Conservation (phyloP, 1,284 basidiomycete genomes). For the Thecaphora thlaspeos region DNA sequence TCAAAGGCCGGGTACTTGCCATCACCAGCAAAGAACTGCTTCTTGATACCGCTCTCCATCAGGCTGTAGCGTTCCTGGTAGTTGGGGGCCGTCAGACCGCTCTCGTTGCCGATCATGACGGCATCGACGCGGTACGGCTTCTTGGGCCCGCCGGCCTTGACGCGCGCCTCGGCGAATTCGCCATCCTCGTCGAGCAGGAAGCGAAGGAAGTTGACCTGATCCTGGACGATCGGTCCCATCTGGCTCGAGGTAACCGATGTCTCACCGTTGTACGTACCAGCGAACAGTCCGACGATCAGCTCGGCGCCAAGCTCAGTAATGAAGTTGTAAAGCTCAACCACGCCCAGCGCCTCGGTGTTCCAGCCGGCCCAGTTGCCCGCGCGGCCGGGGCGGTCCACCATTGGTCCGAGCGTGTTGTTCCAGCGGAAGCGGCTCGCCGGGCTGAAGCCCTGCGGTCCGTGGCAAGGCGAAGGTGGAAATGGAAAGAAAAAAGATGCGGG, state of each 20-base stretch:
- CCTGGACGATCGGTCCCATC: conserved; percentile 67
- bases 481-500: no score
- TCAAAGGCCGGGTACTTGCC: conserved; percentile 9
- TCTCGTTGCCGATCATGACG: conserved; percentile 65
- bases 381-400: conserved; percentile 62
- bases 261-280: conserved; percentile 60
- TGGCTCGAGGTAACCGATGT: conserved; percentile 61
- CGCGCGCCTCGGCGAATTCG: conserved; percentile 19
- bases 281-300: conserved; percentile 71
- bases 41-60: conserved; percentile 64
- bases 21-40: conserved; percentile 62
- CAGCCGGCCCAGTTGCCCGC: conserved; percentile 63
- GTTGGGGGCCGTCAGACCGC: conserved; percentile 20
- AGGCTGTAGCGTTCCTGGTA: conserved; percentile 68
- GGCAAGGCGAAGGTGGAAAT: no score
- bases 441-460: no score
- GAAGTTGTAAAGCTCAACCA: conserved; percentile 69
- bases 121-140: conserved; percentile 66
- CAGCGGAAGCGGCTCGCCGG: conserved; percentile 67
- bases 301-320: conserved; percentile 64
- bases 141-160: conserved; percentile 23
- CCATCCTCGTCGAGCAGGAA: conserved; percentile 32
- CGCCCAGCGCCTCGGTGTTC: conserved; percentile 61
- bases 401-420: conserved; percentile 65
- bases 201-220: conserved; percentile 33